Evolutionary conservation across 495 filamentous ascomycete genomes (phyloP), one percentile per base, ranked within the genome.

Genomic region (Tuber borchii): DNA sequence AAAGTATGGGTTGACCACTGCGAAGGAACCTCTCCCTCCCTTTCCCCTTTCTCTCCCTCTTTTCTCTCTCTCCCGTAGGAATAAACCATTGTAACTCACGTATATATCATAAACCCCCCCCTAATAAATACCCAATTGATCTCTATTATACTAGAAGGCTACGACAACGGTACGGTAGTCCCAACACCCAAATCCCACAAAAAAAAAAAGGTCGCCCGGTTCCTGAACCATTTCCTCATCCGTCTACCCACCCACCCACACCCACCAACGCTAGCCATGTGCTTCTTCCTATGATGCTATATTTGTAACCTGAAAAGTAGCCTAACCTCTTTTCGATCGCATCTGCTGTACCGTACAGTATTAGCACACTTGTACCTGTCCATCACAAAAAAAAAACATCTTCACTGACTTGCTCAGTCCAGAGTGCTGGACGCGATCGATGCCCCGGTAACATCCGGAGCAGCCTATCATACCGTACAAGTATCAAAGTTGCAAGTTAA

Each of bases 161-260:
- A n/a, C n/a, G n/a, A n/a, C n/a, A n/a, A n/a, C n/a, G n/a, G n/a
- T n/a, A n/a, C n/a, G n/a, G n/a, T n/a, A n/a, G n/a, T n/a, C n/a
- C n/a, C n/a, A n/a, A n/a, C n/a, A 61, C 9, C 51, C 51, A n/a
- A 16, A 26, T 31, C 56, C 26, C 56, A 31, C 14, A 34, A 17
- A n/a, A n/a, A n/a, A n/a, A n/a, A n/a, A n/a, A n/a, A n/a, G n/a
- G n/a, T n/a, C 56, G 12, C 10, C n/a, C n/a, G 56, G 56, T 65
- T 65, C 56, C 56, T 65, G 56, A 65, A 31, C 56, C 56, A 65
- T 65, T 34, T n/a, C 56, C 56, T 65, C n/a, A 65, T 34, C 56
- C 26, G 1, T 65, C 56, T 14, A 65, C 14, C 56, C 26, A 65
- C 14, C 26, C 56, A 65, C 1, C 56, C 56, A 65, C 56, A 19